These are phyloP conservation scores for Trichoderma aggressivum DNA, from an alignment of 2,329 filamentous ascomycete species.

Conservation along the genomic window DNA sequence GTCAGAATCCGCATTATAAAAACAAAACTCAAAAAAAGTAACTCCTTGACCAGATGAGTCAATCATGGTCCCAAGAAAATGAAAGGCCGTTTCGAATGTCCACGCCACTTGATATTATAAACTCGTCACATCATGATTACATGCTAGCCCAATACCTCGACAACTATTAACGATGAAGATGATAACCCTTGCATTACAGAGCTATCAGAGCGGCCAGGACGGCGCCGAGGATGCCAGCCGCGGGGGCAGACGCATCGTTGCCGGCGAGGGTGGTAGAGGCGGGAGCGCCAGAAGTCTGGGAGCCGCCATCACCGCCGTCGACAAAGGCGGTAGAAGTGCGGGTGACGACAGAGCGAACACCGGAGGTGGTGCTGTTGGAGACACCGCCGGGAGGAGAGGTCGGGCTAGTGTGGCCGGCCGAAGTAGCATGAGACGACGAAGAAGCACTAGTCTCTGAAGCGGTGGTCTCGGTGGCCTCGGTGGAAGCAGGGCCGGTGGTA, in stretches of 20 bases:
- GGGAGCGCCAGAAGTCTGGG: conserved; percentile 12
- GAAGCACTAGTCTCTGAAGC: background rate
- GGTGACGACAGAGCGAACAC: conserved; percentile 17
- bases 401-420: conserved; percentile 11
- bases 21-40: background rate
- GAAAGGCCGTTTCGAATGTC: background rate
- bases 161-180: background rate
- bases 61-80: background rate
- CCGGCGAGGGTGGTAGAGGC: conserved; percentile 18
- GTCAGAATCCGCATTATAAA: background rate
- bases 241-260: conserved; percentile 27
- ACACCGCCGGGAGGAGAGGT: background rate
- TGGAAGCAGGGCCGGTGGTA: background rate
- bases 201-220: conserved; percentile 32
- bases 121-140: conserved; percentile 17
- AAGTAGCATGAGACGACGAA: background rate
- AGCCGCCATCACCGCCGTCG: conserved; percentile 21
- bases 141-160: conserved; percentile 8
- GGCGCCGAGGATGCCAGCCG: conserved; percentile 31
- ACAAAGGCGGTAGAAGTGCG: conserved; percentile 21
- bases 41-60: background rate
- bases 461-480: background rate
- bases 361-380: conserved; percentile 17
- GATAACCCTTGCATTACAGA: conserved; percentile 26
- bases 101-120: conserved; percentile 4